These are phyloP conservation scores for Stachybotrys echinatus DNA, from an alignment of 2,329 filamentous ascomycete species.

Conservation along the genomic window DNA sequence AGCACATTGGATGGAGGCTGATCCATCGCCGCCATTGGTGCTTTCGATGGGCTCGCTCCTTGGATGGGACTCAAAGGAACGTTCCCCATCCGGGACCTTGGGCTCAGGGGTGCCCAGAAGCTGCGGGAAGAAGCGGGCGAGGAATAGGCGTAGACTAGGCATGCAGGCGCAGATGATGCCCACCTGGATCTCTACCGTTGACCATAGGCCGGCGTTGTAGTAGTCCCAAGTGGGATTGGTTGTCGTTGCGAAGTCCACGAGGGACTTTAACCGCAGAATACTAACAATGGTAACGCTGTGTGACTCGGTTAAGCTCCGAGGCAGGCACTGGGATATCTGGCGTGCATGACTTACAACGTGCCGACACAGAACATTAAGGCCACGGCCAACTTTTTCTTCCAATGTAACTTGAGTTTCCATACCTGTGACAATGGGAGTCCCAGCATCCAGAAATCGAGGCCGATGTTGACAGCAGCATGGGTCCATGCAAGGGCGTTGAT, in stretches of 20 bases:
- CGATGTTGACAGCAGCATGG: conserved; percentile 40
- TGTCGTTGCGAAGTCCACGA: conserved; percentile 14
- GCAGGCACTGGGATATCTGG: too few species aligned
- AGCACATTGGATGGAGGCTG: too few species aligned
- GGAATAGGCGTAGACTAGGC: conserved; percentile 15
- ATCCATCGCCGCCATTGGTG: too few species aligned
- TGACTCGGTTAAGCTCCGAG: neutral
- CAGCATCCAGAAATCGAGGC: conserved; percentile 40
- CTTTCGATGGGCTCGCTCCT: too few species aligned
- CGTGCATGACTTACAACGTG: too few species aligned
- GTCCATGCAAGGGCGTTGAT: conserved; percentile 39
- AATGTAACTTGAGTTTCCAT: neutral
- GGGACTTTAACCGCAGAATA: conserved; percentile 15
- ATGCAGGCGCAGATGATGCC: conserved; percentile 20
- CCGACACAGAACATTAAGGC: conserved; percentile 38
- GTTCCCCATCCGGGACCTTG: too few species aligned
- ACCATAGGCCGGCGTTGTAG: conserved; percentile 14
- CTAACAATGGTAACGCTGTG: conserved; percentile 16
- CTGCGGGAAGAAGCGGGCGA: conserved; percentile 3
- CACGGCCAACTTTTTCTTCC: conserved; percentile 32
- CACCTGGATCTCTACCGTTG: conserved; percentile 16
- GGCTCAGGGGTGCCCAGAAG: too few species aligned
- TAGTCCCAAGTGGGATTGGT: conserved; percentile 17
- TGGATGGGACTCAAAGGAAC: too few species aligned
- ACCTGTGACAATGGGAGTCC: conserved; percentile 36